phyloP scores from a whole-genome alignment of 2,329 filamentous ascomycete genomes.

The Septoria linicola region DNA sequence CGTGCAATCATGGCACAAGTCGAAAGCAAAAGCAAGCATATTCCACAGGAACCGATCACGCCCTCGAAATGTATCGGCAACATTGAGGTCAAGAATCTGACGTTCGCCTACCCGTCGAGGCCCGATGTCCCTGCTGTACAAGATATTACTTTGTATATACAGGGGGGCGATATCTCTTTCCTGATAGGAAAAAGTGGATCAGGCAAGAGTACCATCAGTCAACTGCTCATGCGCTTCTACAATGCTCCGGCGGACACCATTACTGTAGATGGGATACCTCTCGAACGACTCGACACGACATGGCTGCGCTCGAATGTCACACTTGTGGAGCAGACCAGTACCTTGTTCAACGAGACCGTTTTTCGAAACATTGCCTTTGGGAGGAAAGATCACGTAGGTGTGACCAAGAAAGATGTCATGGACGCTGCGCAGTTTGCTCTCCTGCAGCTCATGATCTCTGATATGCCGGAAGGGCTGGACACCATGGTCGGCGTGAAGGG shows the following conservation, averaged over 20 bases:
- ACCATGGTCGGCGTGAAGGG: constrained; percentile 71
- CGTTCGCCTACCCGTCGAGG: constrained; percentile 68
- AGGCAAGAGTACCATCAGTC: constrained; percentile 85
- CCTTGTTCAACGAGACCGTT: constrained; percentile 79
- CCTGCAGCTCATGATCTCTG: constrained; percentile 64
- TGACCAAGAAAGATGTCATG: constrained; percentile 57
- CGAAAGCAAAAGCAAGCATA: constrained; percentile 25
- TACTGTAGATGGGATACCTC: constrained; percentile 62
- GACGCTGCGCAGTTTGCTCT: constrained; percentile 65
- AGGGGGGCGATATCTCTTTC: constrained; percentile 71
- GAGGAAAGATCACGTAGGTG: constrained; percentile 48
- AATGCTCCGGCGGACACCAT: constrained; percentile 64
- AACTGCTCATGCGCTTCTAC: constrained; percentile 78
- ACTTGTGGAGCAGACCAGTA: constrained; percentile 77
- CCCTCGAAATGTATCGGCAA: constrained; percentile 58
- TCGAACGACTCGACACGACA: constrained; percentile 61
- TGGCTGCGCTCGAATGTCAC: constrained; percentile 80
- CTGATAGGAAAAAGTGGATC: constrained; percentile 85
- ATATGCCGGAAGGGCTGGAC: constrained; percentile 67
- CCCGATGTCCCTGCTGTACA: constrained; percentile 60
- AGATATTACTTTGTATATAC: constrained; percentile 66
- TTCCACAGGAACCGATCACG: constrained; percentile 25
- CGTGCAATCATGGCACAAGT: constrained; percentile 45
- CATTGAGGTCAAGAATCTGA: constrained; percentile 65
- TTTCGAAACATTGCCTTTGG: constrained; percentile 77